Base-by-base conservation (phyloP, 164 flowering plant species). In the Macadamia integrifolia region DNA sequence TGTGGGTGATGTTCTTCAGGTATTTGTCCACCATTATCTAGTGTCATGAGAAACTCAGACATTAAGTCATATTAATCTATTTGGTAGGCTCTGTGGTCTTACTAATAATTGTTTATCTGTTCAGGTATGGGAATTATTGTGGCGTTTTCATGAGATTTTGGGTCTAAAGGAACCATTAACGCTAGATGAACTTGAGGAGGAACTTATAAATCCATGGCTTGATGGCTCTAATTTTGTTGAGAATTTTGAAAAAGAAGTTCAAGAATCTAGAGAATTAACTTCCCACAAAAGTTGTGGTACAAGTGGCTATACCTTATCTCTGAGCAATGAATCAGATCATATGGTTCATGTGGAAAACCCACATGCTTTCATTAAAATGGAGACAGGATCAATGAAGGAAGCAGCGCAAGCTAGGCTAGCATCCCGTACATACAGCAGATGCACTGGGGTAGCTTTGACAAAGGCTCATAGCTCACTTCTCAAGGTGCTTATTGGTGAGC, bases 1-100 rank as follows among this genome's bases (percentile, higher is more conserved):
- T 67, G 82, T 85, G 74, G 97, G 98, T 60, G 98, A 94, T 75
- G 87, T 84, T 73, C 74, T 87, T 77, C 93, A 94, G 98, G 99
- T 94, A 80, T 69, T 72, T 55, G 8, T 18, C 6, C 66, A 29
- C 68, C 64, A 30, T 48, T 68, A 50, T 65, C 23, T 8, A 8
- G 50, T 46, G 7, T 46, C 7, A 1, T 46, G 40, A 35, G 40
- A 35, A 35, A 35, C 40, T 35, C 40, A 2, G 5, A 2, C 40
- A 35, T 46, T 46, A 46, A 3, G 50, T 46, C 7, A 9, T 11
- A 9, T 3, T 3, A 8, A 8, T 46, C 9, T 11, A 4, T 50
- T 60, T 71, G 31, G n/a, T 61, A 23, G 32, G 5, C 61, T 64
- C 11, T 23, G 48, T 31, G 28, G 43, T 43, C 29, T 71, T 58